Evolutionary conservation across 2,329 filamentous ascomycete genomes (phyloP), one percentile per base, ranked within the genome.

Genomic region (Sporothrix humicola): DNA sequence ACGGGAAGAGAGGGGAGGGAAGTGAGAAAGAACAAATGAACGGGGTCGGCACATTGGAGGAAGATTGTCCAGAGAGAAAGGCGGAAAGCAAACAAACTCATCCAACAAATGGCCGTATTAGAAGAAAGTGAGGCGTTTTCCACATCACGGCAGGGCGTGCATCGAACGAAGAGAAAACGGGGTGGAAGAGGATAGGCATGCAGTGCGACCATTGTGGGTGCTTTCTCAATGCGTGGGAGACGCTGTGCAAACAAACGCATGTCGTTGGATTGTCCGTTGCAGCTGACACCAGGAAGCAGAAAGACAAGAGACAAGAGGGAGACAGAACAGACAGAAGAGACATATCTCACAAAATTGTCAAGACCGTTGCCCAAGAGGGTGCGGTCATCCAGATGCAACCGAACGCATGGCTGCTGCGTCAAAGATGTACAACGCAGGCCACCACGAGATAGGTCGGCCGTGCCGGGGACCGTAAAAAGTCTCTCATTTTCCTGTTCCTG

Each of bases 401-500:
- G 31, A 37, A 37, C 31, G 46, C 59, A 73, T 59, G 26, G 26
- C 46, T 42, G 69, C 56, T n/a, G 66, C 48, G 59, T 46, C 31
- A 52, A 52, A 7, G 17, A 68, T 68, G 66, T 70, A 73, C 72
- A 71, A 50, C 58, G 37, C 72, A 73, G 72, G 44, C 72, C 52
- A 44, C 68, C 66, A 65, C 66, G 56, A 70, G 66, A 70, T 70
- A 26, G 23, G 46, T 63, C 56, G 65, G 46, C 48, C 42, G 56
- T 56, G 20, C 48, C 56, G 56, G 65, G 50, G 50, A 26, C 20
- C 63, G 15, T 17, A 13, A 23, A 68, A 23, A n/a, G 5, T 31
- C 37, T 72, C 50, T 72, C 50, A 59, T 37, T 58, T 72, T 50
- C 52, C 7, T 31, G 44, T 23, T 54, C 46, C 48, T 31, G 70